Conservation (phyloP, 1,284 basidiomycete genomes). For the Neolentinus lepideus region DNA sequence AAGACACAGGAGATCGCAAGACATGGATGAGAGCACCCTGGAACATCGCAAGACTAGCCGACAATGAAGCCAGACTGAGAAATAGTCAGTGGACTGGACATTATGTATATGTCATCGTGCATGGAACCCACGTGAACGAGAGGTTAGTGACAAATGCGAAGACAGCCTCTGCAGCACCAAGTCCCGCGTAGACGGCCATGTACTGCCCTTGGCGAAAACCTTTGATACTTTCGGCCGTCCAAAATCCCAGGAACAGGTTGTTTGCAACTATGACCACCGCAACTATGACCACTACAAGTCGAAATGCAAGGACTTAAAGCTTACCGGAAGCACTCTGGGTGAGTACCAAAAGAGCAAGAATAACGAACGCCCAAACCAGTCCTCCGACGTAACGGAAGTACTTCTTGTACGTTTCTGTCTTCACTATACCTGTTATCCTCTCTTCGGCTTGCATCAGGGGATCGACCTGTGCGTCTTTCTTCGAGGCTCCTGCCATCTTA, state of each 20-base stretch:
- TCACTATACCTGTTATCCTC: slow-evolving; percentile 24
- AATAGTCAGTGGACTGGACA: slow-evolving; percentile 5
- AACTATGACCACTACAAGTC: not conserved
- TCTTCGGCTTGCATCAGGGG: slow-evolving; percentile 32
- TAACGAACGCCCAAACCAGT: slow-evolving; percentile 27
- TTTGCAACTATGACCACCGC: slow-evolving; percentile 23
- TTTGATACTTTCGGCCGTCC: slow-evolving; percentile 28
- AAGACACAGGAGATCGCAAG: slow-evolving; percentile 37
- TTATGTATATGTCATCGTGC: not conserved
- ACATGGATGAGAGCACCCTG: slow-evolving; percentile 25
- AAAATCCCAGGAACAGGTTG: slow-evolving; percentile 33
- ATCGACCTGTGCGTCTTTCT: slow-evolving; percentile 27
- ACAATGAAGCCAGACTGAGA: slow-evolving; percentile 31
- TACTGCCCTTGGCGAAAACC: slow-evolving; percentile 45
- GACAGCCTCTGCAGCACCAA: slow-evolving; percentile 24
- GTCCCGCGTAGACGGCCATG: slow-evolving; percentile 28
- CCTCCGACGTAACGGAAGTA: slow-evolving; percentile 43
- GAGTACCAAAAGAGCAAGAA: slow-evolving; percentile 24
- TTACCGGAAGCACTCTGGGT: slow-evolving; percentile 23
- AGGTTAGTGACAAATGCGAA: slow-evolving; percentile 24
- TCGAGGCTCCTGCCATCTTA: slow-evolving; percentile 14
- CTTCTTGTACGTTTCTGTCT: slow-evolving; percentile 25
- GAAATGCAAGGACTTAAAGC: not conserved
- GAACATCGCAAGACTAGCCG: slow-evolving; percentile 31
- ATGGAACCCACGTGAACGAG: slow-evolving; percentile 10